These are phyloP conservation scores for Debaryomycetaceae sp. DNA, from an alignment of 1,139 yeast species.

Conservation along the genomic window DNA sequence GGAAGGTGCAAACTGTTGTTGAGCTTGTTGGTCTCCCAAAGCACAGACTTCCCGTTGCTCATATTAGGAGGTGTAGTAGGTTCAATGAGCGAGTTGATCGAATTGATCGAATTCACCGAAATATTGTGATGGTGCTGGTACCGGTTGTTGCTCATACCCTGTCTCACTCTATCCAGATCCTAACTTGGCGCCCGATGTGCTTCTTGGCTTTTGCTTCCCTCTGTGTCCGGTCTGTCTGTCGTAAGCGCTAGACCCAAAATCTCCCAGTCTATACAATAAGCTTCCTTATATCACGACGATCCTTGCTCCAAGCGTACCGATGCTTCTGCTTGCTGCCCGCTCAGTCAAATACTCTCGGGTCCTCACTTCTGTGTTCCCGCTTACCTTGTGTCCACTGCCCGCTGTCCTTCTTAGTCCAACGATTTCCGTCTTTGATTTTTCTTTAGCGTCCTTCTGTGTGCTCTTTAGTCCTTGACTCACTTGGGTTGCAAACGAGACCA, in stretches of 20 bases:
- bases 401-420: constrained; percentile 6
- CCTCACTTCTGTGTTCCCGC: neutral
- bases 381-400: neutral
- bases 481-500: constrained; percentile 14
- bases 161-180: constrained; percentile 2
- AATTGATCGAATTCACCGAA: constrained; percentile 24
- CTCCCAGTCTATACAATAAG: no score
- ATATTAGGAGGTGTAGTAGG: constrained; percentile 40
- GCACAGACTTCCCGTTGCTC: constrained; percentile 15
- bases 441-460: neutral
- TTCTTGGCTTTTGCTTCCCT: no score
- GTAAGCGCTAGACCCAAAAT: neutral
- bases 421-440: neutral
- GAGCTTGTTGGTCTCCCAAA: constrained; percentile 30
- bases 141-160: neutral
- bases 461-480: constrained; percentile 1
- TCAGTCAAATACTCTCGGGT: neutral
- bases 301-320: neutral
- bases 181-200: no score
- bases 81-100: constrained; percentile 34
- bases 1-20: constrained; percentile 28
- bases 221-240: neutral
- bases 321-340: neutral
- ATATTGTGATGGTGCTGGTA: constrained; percentile 30
- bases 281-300: no score